Percentiles rank a stretch among this genome's conserved stretches.
These are phyloP conservation scores for Mediolabrus comicus DNA, from an alignment of 108 stramenopile genomes.

Conservation along the genomic window DNA sequence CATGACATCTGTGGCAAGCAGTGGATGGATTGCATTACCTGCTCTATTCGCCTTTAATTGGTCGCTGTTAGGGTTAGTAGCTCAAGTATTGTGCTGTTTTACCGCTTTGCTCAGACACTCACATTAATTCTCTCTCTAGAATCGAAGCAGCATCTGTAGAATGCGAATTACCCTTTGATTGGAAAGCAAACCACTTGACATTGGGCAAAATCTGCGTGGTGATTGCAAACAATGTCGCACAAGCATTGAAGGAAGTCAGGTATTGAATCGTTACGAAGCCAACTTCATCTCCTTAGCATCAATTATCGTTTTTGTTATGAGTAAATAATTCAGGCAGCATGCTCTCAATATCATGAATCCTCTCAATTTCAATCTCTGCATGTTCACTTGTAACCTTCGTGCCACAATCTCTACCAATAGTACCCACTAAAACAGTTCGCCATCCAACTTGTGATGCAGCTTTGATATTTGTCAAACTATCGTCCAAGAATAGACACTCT, in stretches of 20 bases:
- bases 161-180: slow-evolving; percentile 47
- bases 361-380: slow-evolving; percentile 60
- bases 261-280: slow-evolving; percentile 2
- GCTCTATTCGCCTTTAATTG: slow-evolving; percentile 26
- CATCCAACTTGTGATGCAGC: slow-evolving; percentile 58
- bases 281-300: no score
- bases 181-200: slow-evolving; percentile 38
- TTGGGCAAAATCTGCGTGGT: slow-evolving; percentile 32
- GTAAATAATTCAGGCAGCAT: slow-evolving; percentile 56
- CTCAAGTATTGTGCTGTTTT: no score
- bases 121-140: no score
- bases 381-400: slow-evolving; percentile 44
- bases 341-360: slow-evolving; percentile 52
- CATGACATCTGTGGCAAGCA: slow-evolving; percentile 22
- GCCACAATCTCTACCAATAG: slow-evolving; percentile 53
- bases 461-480: slow-evolving; percentile 50
- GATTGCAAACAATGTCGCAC: slow-evolving; percentile 25
- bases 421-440: slow-evolving; percentile 60
- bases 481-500: slow-evolving; percentile 65
- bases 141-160: slow-evolving; percentile 51
- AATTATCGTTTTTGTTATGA: no score
- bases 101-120: no score
- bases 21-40: slow-evolving; percentile 49
- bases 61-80: slow-evolving; percentile 40
- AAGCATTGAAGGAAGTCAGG: slow-evolving; percentile 22